Percentiles rank a stretch among this genome's conserved stretches.
Evolutionary conservation across 2,329 filamentous ascomycete species (phyloP).

Genomic region (Paecilomyces sp.): DNA sequence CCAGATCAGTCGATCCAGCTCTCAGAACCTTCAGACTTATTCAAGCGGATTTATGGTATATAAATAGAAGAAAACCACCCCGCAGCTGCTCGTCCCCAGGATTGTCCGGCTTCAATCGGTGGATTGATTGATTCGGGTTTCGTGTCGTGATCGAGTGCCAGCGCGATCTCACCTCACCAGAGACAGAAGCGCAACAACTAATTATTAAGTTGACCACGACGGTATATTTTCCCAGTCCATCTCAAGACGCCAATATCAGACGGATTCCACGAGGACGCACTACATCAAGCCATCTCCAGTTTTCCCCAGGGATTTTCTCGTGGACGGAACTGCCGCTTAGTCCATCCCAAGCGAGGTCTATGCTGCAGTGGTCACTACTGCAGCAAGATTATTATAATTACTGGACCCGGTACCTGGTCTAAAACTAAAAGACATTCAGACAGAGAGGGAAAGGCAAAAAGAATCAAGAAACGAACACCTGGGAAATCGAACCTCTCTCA

Average conservation of each 20-base stretch:
- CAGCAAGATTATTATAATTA: background rate
- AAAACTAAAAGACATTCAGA: no score
- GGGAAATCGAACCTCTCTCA: background rate
- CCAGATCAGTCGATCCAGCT: background rate
- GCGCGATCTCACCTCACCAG: background rate
- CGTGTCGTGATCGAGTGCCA: background rate
- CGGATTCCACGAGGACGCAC: background rate
- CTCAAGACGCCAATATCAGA: background rate
- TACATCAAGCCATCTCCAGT: background rate
- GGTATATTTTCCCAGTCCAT: background rate
- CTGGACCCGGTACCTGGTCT: background rate
- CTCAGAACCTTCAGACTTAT: background rate
- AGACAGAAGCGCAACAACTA: background rate
- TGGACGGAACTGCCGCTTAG: background rate
- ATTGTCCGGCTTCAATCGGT: background rate
- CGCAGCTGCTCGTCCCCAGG: background rate
- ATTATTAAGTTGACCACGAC: no score
- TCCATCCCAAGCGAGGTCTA: background rate
- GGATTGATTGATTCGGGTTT: background rate
- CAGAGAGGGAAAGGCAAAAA: background rate
- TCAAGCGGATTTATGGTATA: background rate
- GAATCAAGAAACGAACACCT: background rate
- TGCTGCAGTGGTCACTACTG: background rate
- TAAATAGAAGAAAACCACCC: background rate
- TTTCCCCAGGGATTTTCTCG: background rate